A percentile compares a stretch with the other conserved stretches of the same genome.
Evolutionary conservation across 2,329 filamentous ascomycete species (phyloP).

Genomic region (Grosmannia penicillata): DNA sequence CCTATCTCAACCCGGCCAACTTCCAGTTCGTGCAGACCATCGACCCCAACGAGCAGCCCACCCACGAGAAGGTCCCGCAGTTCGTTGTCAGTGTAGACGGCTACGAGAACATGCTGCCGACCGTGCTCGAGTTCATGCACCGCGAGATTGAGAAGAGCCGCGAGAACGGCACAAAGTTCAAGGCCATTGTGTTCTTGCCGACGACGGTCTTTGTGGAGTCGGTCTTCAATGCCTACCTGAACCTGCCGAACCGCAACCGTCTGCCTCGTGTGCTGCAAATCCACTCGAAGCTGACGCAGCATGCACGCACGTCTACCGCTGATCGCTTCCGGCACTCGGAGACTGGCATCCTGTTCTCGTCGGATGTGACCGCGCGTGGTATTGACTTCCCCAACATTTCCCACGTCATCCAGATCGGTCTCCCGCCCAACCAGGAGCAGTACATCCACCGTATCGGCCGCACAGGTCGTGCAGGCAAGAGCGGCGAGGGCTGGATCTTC

Average conservation of each 20-base stretch:
- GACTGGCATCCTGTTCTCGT: constrained; percentile 56
- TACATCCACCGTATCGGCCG: constrained; percentile 51
- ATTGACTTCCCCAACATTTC: constrained; percentile 51
- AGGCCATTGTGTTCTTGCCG: constrained; percentile 89
- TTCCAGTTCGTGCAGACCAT: constrained; percentile 93
- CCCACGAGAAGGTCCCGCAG: constrained; percentile 75
- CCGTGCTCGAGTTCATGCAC: constrained; percentile 61
- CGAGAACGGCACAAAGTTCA: constrained; percentile 45
- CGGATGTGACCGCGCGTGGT: constrained; percentile 66
- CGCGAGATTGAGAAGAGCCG: constrained; percentile 33
- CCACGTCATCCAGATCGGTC: constrained; percentile 45
- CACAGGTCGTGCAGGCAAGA: constrained; percentile 60
- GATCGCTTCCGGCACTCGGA: constrained; percentile 53
- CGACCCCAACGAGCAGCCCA: constrained; percentile 62
- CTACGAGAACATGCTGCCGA: constrained; percentile 63
- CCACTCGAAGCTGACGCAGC: constrained; percentile 65
- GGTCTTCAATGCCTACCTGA: constrained; percentile 37
- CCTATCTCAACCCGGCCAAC: constrained; percentile 59
- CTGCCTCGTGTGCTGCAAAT: constrained; percentile 53
- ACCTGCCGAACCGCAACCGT: constrained; percentile 23
- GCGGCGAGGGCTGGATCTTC: constrained; percentile 57
- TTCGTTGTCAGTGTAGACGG: constrained; percentile 51
- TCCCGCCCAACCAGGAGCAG: constrained; percentile 36
- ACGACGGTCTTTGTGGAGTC: constrained; percentile 61
- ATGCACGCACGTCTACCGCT: constrained; percentile 51